Evolutionary conservation across 228 moss, liverwort and hornwort genomes (phyloP), one percentile per base, ranked within the genome.

Genomic region (Sphagnum magellanicum): DNA sequence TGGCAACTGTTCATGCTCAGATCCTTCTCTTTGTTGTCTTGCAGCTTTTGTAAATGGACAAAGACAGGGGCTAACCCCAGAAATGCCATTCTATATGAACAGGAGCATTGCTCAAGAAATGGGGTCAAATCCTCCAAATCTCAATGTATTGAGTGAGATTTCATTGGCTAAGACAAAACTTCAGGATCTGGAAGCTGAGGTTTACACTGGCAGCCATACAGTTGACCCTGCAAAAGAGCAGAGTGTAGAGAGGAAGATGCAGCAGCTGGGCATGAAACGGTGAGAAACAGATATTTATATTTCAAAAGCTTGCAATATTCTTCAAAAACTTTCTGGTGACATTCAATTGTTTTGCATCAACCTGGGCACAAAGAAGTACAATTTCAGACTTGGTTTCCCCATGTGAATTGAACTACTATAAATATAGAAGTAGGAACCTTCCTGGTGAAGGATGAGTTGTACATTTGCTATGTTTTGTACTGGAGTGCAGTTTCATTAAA

Each of bases 31-130:
- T 6, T 60, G 49, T 49, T 60, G 8, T 64, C 12, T 16, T 59
- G 78, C 81, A 92, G 92, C 92, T 61, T 92, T 85, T 60, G 92
- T 92, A 8, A 89, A 92, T 61, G 92, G 92, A 55, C 89, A 81
- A 63, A 78, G 92, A 67, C 64, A 76, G 78, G 92, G 92, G 52
- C 57, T 52, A 51, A 79, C 79, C 51, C 74, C 71, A 48, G 92
- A 92, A 70, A 85, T 78, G 70, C 90, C 79, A n/a, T 92, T 92
- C 74, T 73, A 73, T 61, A 85, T 85, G 81, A 90, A 90, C 48
- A 83, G 89, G 51, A 89, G 81, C 70, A 83, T 92, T 50, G 80
- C 87, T 11, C 78, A 80, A 67, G 89, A 89, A 70, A 80, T 87
- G 73, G 69, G 74, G 61, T 14, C 16, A 16, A 58, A 76, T 68